Evolutionary conservation across 495 filamentous ascomycete genomes (phyloP), one percentile per base, ranked within the genome.

Genomic region (Aspergillus ellipticus): DNA sequence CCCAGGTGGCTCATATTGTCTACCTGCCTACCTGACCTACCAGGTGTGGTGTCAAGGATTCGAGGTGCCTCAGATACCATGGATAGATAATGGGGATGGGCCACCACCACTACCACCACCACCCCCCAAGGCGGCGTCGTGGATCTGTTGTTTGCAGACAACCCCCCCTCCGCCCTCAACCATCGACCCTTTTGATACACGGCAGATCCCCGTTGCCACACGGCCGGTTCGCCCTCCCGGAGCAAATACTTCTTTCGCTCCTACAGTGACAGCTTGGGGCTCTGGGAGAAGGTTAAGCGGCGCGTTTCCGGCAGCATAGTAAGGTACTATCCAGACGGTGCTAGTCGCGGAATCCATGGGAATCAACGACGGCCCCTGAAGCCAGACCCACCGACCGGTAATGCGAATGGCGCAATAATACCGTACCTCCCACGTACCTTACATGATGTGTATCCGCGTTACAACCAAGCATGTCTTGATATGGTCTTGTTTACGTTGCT

Each of bases 301-400:
- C 9, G 35, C 35, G 35, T 39, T 39, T 39, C 35, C 35, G 35
- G 35, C 35, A 4, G 5, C 13, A 39, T 13, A 33, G 31, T 13
- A 33, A 10, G 31, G 31, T n/a, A n/a, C n/a, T n/a, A n/a, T 39
- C 24, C 29, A 20, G 19, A 22, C 45, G 49, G 55, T 41, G 51
- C 19, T 19, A 20, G 29, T 45, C 46, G 31, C 55, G 54, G 55
- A 57, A 49, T 58, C 61, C 61, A 57, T 57, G 61, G 57, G 57
- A 58, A 39, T 54, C 35, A 29, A 17, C 42, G 39, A 42, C 60
- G 56, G 56, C 61, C 61, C 61, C 61, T 64, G 61, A 64, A 53
- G 47, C 57, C 43, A 29, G 53, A 54, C 53, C 60, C 60, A 51
- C 54, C 47, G 57, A 51, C 57, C 41, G 49, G 45, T 24, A 39